phyloP scores from a whole-genome alignment of 1,284 basidiomycete genomes.

The Apiotrichum porosum region DNA sequence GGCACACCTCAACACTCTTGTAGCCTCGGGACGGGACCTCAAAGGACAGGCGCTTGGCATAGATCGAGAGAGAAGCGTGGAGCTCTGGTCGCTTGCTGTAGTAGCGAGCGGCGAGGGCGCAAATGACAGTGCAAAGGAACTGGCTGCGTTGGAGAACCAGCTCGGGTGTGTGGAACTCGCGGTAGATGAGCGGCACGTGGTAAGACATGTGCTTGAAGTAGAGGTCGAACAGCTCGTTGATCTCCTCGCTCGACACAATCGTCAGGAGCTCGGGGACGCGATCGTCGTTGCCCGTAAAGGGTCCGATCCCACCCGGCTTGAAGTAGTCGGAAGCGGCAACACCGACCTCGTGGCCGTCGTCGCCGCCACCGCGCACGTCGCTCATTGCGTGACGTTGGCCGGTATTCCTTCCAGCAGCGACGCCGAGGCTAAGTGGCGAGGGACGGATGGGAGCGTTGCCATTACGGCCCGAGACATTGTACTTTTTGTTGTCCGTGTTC shows the following conservation, averaged over 20 bases:
- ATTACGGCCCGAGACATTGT: conserved; percentile 10
- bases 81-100: conserved; percentile 79
- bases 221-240: conserved; percentile 86
- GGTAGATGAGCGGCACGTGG: conserved; percentile 60
- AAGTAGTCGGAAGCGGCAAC: conserved; percentile 91
- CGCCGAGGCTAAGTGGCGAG: conserved; percentile 30
- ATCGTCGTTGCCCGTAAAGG: conserved; percentile 8
- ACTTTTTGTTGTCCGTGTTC: conserved; percentile 56
- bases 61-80: conserved; percentile 70
- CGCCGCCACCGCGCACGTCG: conserved; percentile 29
- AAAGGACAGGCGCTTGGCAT: conserved; percentile 88
- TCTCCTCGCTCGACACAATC: conserved; percentile 76
- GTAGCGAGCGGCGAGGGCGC: conserved; percentile 87
- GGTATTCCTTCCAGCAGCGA: conserved; percentile 13
- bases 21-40: conserved; percentile 69
- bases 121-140: conserved; percentile 85
- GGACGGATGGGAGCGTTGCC: conserved; percentile 27
- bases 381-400: conserved; percentile 32
- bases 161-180: conserved; percentile 83
- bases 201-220: conserved; percentile 54
- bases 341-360: conserved; percentile 28
- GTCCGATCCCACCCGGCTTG: conserved; percentile 65
- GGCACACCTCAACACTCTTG: conserved; percentile 93
- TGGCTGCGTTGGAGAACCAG: conserved; percentile 87
- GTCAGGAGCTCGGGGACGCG: conserved; percentile 72